Base-by-base conservation (phyloP, 2,329 filamentous ascomycete genomes). In the Byssoonygena ceratinophila region DNA sequence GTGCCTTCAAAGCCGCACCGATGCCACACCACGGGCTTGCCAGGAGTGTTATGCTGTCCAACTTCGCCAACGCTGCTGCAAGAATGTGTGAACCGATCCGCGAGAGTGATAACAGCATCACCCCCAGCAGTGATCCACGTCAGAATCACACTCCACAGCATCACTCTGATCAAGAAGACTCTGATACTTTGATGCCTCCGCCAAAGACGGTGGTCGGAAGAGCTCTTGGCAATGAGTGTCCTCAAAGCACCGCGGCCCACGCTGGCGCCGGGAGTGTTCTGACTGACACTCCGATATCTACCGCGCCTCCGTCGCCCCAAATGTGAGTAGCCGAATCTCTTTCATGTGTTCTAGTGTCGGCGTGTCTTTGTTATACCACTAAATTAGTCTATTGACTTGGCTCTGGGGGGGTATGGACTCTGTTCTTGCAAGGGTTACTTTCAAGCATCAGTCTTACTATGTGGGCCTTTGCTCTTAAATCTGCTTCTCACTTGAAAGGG, bases 241-340 rank as follows among this genome's bases (percentile, higher is more conserved):
- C n/a, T 63, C 64, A 66, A 66, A 62, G 64, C 59, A 66, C 65
- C 60, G 66, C 69, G 64, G 59, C 55, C 64, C 64, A 66, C 61
- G 66, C 72, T 63, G 74, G 74, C 61, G 71, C 77, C 60, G 76
- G 77, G 55, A 65, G 63, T 49, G 76, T 79, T 32, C 63, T 82
- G 65, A 80, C 76, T 59, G 81, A 84, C 66, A 84, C 81, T 56
- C 81, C 81, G 55, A 64, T 73, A 62, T 76, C 80, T 54, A 83
- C 81, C 57, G 77, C 78, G 50, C 80, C 81, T 27, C 76, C 72
- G 60, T 83, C 79, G 63, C 80, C 80, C 60, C 75, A 76, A 63
- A 78, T 82, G 78, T 81, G 67, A 69, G 77, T 73, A 12, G 37
- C 23, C 23, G 43, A 31, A 29, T 12, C 54, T 22, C n/a, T 58